Evolutionary conservation across 2,329 filamentous ascomycete genomes (phyloP).

Genomic region (Arthrobotrys sphaeroides): DNA sequence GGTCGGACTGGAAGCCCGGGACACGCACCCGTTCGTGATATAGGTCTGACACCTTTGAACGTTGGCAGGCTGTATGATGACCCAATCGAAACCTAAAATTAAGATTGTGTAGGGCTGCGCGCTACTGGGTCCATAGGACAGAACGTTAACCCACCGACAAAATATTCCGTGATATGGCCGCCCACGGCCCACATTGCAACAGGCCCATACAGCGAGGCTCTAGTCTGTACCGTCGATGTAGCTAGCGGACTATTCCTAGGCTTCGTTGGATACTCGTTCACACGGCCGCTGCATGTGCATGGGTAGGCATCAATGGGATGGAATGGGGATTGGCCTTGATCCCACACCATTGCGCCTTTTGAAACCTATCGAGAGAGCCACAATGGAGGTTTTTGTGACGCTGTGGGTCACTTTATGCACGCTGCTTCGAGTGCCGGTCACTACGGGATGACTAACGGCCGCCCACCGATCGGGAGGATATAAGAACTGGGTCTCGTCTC

Average conservation of each 20-base stretch:
- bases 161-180: constrained; percentile 34
- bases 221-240: neutral
- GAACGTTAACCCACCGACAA: constrained; percentile 2
- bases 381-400: neutral
- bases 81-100: constrained; percentile 20
- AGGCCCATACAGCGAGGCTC: constrained; percentile 7
- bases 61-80: neutral
- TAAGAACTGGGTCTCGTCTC: constrained; percentile 12
- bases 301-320: constrained; percentile 20
- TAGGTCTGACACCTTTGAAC: neutral
- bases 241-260: no score
- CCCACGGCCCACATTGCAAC: neutral
- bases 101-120: constrained; percentile 1
- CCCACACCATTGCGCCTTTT: constrained; percentile 38
- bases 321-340: constrained; percentile 18
- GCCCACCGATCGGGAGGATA: constrained; percentile 22
- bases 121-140: no score
- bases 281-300: neutral
- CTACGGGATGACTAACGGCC: constrained; percentile 24
- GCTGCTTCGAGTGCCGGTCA: constrained; percentile 4
- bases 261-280: neutral
- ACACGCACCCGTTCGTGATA: neutral
- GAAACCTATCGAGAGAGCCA: constrained; percentile 18
- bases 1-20: neutral
- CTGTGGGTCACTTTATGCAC: constrained; percentile 12